Evolutionary conservation across 192 early-diverging fungal species (phyloP).

Genomic region (Coemansia sp.): DNA sequence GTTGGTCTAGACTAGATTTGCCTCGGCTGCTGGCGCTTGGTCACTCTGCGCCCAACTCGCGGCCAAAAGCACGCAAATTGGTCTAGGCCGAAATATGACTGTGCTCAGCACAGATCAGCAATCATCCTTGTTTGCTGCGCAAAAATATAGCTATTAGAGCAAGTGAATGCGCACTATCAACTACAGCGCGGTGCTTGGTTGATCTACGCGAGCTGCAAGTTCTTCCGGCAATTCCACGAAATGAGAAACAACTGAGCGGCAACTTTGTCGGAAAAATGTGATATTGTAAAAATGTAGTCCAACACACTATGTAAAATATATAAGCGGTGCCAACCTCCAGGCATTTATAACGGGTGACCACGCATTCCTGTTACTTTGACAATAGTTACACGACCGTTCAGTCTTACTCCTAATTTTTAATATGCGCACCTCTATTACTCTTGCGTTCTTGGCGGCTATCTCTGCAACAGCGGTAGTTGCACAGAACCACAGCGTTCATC

Average conservation of each 20-base stretch:
- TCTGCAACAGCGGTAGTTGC: slow-evolving; percentile 31
- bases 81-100: neutral
- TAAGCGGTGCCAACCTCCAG: neutral
- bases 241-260: neutral
- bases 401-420: slow-evolving; percentile 2
- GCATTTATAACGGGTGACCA: neutral
- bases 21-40: neutral
- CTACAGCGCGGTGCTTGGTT: neutral
- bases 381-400: neutral
- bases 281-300: no score
- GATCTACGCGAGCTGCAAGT: neutral
- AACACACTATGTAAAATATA: no score
- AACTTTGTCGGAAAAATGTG: neutral
- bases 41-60: neutral
- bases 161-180: neutral
- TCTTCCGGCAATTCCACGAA: neutral
- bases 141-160: neutral
- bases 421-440: slow-evolving; percentile 31
- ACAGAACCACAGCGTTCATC: no score
- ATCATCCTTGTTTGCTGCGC: neutral
- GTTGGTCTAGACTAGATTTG: no score
- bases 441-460: slow-evolving; percentile 33
- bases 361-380: neutral
- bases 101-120: neutral
- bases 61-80: neutral